phyloP scores from a whole-genome alignment of 257 asterid genomes.

The Solanum appendiculatum region DNA sequence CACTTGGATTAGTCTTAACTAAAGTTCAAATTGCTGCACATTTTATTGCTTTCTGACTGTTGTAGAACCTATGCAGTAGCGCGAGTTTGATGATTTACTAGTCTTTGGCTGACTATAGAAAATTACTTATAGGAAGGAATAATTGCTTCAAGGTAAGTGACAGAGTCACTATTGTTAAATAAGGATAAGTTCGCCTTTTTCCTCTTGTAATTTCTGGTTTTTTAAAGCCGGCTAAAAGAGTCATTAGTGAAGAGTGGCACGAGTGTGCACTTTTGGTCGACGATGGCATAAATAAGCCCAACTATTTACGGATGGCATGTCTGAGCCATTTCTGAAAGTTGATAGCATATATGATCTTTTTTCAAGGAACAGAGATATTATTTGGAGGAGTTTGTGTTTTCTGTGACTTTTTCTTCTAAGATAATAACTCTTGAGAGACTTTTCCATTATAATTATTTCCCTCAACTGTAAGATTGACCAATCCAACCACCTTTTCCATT shows the following conservation, averaged over 20 bases:
- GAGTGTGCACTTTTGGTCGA: no score
- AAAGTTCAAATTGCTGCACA: not conserved
- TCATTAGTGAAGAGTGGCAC: no score
- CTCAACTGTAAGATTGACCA: not conserved
- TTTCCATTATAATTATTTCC: not conserved
- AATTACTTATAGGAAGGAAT: not conserved
- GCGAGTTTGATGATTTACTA: not conserved
- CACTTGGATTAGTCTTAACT: not conserved
- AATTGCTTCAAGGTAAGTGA: not conserved
- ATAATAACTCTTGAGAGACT: not conserved
- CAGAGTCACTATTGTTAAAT: not conserved
- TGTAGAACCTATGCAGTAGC: not conserved
- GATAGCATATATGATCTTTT: no score
- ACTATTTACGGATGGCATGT: no score
- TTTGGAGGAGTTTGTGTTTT: no score
- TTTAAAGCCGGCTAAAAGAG: no score
- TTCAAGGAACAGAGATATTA: not conserved
- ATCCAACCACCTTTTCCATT: not conserved
- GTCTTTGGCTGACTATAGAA: not conserved
- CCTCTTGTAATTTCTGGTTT: no score
- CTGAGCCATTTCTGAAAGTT: no score
- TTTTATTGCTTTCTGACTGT: not conserved
- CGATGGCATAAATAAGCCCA: no score
- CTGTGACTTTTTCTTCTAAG: no score
- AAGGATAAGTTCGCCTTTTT: not conserved